Evolutionary conservation across 2,329 filamentous ascomycete genomes (phyloP), one percentile per base, ranked within the genome.

Genomic region (Fusarium sp.): DNA sequence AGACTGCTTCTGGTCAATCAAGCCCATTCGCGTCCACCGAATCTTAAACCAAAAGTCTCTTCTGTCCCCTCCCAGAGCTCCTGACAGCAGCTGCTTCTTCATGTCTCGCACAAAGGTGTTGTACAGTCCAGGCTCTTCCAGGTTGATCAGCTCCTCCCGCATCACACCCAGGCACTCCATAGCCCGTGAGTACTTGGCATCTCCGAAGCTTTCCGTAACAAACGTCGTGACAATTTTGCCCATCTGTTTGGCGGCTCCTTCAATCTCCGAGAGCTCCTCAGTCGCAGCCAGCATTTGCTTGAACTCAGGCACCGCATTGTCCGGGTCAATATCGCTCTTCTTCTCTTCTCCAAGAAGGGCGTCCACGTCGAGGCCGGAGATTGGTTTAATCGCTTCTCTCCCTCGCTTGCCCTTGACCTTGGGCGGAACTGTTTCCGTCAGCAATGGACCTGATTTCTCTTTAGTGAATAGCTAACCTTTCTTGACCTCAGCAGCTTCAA

Each of bases 251-350:
- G 90, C 86, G 1, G 92, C 92, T 16, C 91, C 87, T 64, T 89
- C 85, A 56, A 97, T 88, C 4, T 87, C 85, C 2, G 87, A 82
- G 1, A 91, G 82, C 30, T 90, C 87, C 7, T 89, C 86, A 0
- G 91, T 86, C 2, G 83, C 82, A 2, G 85, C 85, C 15, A 98
- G 84, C 4, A 91, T 87, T 78, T 94, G 94, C 77, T 95, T 97
- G 87, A 97, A 98, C 64, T 95, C 93, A 0, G 96, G 94, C 6
- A 98, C 90, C 1, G 95, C 90, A 69, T 98, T 98, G 10, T 91
- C 87, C 0, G 87, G 78, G 3, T 84, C 84, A 23, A 90, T 85
- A n/a, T 71, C 71, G 6, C 70, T 74, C 59, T 81, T 82, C 65
- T 80, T 80, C 30, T 82, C 82, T 48, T 86, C 88, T 47, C 88